These are phyloP conservation scores for Ophiocordyceps camponoti-leonardi DNA, from an alignment of 2,329 filamentous ascomycete species.

Conservation along the genomic window DNA sequence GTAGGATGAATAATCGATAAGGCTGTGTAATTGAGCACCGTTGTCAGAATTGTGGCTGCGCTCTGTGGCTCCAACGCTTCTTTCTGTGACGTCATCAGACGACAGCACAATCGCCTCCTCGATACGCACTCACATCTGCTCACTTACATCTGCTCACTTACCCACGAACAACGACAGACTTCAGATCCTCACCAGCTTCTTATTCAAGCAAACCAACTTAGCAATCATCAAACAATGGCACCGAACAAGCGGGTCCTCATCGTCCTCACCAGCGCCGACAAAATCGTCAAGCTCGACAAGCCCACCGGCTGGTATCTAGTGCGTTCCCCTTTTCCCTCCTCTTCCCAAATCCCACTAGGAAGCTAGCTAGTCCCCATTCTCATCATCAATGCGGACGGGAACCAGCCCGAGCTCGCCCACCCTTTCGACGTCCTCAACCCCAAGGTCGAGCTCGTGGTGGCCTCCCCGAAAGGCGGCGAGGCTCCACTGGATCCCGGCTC, in stretches of 20 bases:
- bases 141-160: no score
- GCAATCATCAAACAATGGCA: conserved; percentile 26
- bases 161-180: neutral
- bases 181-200: neutral
- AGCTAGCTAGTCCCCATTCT: no score
- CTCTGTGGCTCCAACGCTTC: no score
- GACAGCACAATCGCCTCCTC: neutral
- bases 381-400: neutral
- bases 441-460: conserved; percentile 36
- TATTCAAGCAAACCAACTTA: neutral
- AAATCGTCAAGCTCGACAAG: conserved; percentile 27
- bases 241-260: conserved; percentile 49
- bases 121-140: no score
- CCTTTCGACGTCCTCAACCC: conserved; percentile 40
- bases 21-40: no score
- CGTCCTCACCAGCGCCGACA: conserved; percentile 47
- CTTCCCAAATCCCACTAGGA: neutral
- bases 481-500: conserved; percentile 44
- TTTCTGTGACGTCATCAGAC: neutral
- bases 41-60: no score
- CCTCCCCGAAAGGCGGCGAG: conserved; percentile 43
- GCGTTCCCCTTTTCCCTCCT: conserved; percentile 2
- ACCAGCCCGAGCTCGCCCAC: conserved; percentile 44
- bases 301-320: conserved; percentile 59
- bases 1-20: no score